Percentiles rank a stretch among this genome's conserved stretches.
Evolutionary conservation across 257 asterid genomes (phyloP).

Genomic region (Solanum virginianum): DNA sequence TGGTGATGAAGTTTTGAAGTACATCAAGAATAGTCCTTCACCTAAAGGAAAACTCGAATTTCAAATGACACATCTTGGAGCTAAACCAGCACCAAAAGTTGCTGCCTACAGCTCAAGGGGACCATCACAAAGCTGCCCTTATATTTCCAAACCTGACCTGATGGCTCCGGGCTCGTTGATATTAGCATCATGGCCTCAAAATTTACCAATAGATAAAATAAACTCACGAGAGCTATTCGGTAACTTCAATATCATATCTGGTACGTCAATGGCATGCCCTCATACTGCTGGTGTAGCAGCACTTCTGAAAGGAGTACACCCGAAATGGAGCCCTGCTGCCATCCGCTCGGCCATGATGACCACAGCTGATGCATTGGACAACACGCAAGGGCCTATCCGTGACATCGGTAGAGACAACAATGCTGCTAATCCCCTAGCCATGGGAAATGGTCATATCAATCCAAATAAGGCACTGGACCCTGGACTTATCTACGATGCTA

Average conservation of each 20-base stretch:
- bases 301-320: constrained; percentile 36
- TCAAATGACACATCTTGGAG: constrained; percentile 25
- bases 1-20: constrained; percentile 32
- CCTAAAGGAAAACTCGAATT: constrained; percentile 39
- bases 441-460: constrained; percentile 66
- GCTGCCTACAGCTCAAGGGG: constrained; percentile 71
- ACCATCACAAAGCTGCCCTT: constrained; percentile 58
- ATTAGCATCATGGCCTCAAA: constrained; percentile 53
- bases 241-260: constrained; percentile 44
- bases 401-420: constrained; percentile 24
- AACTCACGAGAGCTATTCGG: constrained; percentile 18
- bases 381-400: constrained; percentile 23
- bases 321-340: constrained; percentile 62
- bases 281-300: constrained; percentile 63
- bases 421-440: constrained; percentile 41
- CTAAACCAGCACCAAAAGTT: constrained; percentile 47
- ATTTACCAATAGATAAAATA: not conserved
- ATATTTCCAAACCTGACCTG: constrained; percentile 50
- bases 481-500: constrained; percentile 47
- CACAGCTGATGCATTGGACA: constrained; percentile 35
- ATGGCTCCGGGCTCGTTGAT: constrained; percentile 54
- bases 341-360: constrained; percentile 75
- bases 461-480: constrained; percentile 66
- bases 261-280: constrained; percentile 82
- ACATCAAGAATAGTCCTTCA: constrained; percentile 15